These are phyloP conservation scores for Curvularia sp. DNA, from an alignment of 2,329 filamentous ascomycete species.

Conservation along the genomic window DNA sequence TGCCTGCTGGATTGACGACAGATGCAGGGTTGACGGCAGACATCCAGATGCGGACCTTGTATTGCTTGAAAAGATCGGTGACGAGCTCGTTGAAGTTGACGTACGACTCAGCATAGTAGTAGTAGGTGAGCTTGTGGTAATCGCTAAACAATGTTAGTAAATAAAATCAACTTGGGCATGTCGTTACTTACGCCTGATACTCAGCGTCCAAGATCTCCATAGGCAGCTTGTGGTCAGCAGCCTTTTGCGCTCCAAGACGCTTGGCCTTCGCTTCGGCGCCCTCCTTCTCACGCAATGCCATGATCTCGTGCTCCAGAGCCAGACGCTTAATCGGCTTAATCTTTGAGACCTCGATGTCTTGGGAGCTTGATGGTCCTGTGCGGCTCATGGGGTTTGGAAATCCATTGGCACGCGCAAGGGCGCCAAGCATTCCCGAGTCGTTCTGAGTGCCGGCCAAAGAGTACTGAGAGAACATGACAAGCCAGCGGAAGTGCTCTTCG, in stretches of 20 bases:
- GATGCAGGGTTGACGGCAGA: slow-evolving; percentile 98
- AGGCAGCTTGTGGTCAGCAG: slow-evolving; percentile 89
- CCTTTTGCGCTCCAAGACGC: slow-evolving; percentile 94
- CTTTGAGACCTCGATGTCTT: slow-evolving; percentile 72
- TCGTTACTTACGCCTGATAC: slow-evolving; percentile 87
- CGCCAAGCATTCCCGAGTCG: slow-evolving; percentile 60
- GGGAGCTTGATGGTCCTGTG: slow-evolving; percentile 56
- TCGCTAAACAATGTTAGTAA: slow-evolving; percentile 67
- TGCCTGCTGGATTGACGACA: slow-evolving; percentile 61
- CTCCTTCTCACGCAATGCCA: slow-evolving; percentile 90
- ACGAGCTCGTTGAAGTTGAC: slow-evolving; percentile 99
- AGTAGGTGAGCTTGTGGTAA: slow-evolving; percentile 98
- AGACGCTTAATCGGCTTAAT: slow-evolving; percentile 97
- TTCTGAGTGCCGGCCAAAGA: slow-evolving; percentile 43
- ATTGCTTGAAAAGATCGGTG: slow-evolving; percentile 97
- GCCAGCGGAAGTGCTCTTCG: slow-evolving; percentile 96
- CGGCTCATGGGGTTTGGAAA: slow-evolving; percentile 39
- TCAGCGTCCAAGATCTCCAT: slow-evolving; percentile 99
- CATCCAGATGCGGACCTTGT: slow-evolving; percentile 99
- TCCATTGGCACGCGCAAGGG: slow-evolving; percentile 45
- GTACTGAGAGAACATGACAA: slow-evolving; percentile 94
- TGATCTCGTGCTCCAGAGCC: slow-evolving; percentile 88
- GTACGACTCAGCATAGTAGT: slow-evolving; percentile 97
- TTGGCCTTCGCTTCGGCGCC: slow-evolving; percentile 98
- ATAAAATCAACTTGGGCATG: slow-evolving; percentile 27